phyloP scores from a whole-genome alignment of 495 filamentous ascomycete genomes.

The Penicillium antarcticum region DNA sequence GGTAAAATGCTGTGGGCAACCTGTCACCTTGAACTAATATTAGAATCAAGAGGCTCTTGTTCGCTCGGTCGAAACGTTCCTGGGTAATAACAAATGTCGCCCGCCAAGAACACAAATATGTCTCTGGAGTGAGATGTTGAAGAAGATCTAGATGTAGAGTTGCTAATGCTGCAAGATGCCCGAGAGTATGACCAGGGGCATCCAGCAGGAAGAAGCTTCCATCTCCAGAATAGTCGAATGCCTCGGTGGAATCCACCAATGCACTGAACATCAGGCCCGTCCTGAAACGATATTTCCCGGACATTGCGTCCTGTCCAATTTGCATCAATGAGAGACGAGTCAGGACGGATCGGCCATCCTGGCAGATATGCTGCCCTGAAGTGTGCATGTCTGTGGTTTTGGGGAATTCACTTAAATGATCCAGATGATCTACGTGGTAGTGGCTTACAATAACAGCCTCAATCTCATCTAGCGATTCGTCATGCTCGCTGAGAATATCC shows the following conservation, averaged over 20 bases:
- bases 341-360: conserved; percentile 44
- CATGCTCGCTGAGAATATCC: neutral
- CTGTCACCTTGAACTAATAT: neutral
- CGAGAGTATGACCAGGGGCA: conserved; percentile 24
- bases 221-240: conserved; percentile 8
- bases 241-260: conserved; percentile 9
- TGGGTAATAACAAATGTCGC: conserved; percentile 2
- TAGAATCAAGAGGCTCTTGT: neutral
- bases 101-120: neutral
- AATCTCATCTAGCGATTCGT: neutral
- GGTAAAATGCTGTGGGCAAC: neutral
- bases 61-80: neutral
- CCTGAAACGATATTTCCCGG: neutral
- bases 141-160: neutral
- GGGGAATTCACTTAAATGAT: conserved; percentile 47
- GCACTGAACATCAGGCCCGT: neutral
- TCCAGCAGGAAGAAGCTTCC: conserved; percentile 10
- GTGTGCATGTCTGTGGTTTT: conserved; percentile 47
- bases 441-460: conserved; percentile 35
- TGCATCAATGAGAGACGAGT: conserved; percentile 9
- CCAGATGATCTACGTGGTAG: conserved; percentile 57
- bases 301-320: neutral
- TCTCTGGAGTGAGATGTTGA: neutral
- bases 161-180: conserved; percentile 31
- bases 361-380: conserved; percentile 43